Evolutionary conservation across 768 basidiomycete genomes (phyloP).

Genomic region (Tephrocybe sp.): DNA sequence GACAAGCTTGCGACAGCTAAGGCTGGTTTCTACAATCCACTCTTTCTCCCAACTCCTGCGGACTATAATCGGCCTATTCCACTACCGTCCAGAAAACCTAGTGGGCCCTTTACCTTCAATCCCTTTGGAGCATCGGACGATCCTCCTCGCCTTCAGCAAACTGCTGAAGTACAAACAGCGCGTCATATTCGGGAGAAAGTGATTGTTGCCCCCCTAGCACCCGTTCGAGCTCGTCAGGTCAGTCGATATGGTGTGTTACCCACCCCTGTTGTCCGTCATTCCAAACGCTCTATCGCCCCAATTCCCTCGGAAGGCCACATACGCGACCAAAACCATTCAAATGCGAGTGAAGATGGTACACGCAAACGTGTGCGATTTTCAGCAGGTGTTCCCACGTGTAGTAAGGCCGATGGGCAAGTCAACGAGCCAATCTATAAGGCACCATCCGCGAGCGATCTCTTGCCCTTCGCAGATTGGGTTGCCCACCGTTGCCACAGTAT

Average conservation of each 20-base stretch:
- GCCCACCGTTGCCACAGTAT: constrained; percentile 9
- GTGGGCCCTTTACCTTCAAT: not conserved
- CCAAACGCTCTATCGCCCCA: constrained; percentile 11
- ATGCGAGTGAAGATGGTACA: not conserved
- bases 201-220: no score
- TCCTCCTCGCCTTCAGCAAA: no score
- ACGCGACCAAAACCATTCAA: not conserved
- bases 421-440: not conserved
- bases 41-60: not conserved
- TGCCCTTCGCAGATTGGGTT: constrained; percentile 12
- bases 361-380: constrained; percentile 13
- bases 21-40: not conserved
- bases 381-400: not conserved
- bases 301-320: not conserved
- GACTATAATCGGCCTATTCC: not conserved
- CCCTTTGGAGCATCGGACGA: no score
- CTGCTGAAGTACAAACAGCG: no score
- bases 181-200: no score
- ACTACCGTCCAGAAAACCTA: not conserved
- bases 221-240: no score
- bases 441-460: not conserved
- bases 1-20: not conserved
- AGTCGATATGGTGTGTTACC: not conserved
- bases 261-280: not conserved
- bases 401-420: not conserved